Conservation (phyloP, 306 rosid species). For the Dalbergia oliveri region DNA sequence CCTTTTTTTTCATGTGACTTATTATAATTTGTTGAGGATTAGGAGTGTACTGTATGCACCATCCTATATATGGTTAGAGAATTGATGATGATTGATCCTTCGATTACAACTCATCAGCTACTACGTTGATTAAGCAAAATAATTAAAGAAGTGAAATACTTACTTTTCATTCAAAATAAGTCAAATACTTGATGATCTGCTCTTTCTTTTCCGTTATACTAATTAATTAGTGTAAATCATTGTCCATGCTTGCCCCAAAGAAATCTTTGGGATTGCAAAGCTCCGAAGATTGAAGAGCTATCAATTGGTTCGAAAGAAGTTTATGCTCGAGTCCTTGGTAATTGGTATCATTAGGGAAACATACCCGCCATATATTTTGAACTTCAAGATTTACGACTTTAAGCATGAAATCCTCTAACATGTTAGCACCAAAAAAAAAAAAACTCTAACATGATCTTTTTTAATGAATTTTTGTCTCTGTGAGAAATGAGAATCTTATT, state of each 20-base stretch:
- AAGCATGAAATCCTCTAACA: no score
- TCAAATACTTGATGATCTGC: neutral
- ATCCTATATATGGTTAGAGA: neutral
- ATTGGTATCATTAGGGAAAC: neutral
- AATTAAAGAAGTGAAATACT: neutral
- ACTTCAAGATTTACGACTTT: no score
- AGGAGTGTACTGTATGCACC: neutral
- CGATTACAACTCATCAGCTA: neutral
- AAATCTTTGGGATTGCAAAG: neutral
- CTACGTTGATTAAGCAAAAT: neutral
- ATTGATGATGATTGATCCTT: neutral
- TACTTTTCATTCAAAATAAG: neutral
- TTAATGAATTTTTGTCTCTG: neutral
- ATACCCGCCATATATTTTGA: no score
- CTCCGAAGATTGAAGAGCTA: neutral
- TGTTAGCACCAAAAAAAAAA: no score
- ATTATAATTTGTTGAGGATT: neutral
- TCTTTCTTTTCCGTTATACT: neutral
- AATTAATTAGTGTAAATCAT: neutral
- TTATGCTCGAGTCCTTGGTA: neutral
- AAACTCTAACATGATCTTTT: no score
- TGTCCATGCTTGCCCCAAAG: neutral
- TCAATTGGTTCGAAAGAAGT: neutral
- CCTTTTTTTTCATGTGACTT: neutral
- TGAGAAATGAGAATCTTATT: neutral